Conservation (phyloP, 2,329 filamentous ascomycete species). For the Seiridium unicorne region DNA sequence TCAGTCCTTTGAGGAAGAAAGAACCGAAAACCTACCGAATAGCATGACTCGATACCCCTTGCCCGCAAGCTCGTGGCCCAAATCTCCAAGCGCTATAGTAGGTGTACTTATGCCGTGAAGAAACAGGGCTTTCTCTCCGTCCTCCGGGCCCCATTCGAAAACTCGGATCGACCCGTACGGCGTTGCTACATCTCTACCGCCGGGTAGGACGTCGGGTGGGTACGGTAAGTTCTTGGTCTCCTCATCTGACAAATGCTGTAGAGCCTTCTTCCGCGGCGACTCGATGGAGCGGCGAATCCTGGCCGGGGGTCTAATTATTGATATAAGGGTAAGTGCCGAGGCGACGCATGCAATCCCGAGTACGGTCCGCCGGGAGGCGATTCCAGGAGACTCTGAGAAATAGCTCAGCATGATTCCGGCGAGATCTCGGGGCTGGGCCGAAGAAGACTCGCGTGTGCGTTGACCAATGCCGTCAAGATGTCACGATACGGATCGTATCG, state of each 20-base stretch:
- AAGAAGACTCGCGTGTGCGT: no score
- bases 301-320: background rate
- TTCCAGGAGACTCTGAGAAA: background rate
- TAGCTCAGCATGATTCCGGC: background rate
- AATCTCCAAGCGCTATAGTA: conserved; percentile 62
- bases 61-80: conserved; percentile 64
- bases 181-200: conserved; percentile 65
- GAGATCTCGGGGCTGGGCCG: no score
- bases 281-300: background rate
- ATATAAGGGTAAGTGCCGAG: background rate
- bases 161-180: conserved; percentile 71
- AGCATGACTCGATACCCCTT: conserved; percentile 75
- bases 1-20: background rate
- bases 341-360: background rate
- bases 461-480: no score
- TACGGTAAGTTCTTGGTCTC: conserved; percentile 52
- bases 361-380: background rate
- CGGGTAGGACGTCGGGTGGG: conserved; percentile 68
- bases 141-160: conserved; percentile 77
- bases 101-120: conserved; percentile 83
- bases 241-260: conserved; percentile 1
- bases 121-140: conserved; percentile 70
- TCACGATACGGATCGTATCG: no score
- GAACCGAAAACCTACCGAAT: conserved; percentile 53
- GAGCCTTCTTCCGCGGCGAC: background rate